A percentile compares a stretch with the other conserved stretches of the same genome.
phyloP scores from a whole-genome alignment of 768 basidiomycete genomes.

The Russula earlei region DNA sequence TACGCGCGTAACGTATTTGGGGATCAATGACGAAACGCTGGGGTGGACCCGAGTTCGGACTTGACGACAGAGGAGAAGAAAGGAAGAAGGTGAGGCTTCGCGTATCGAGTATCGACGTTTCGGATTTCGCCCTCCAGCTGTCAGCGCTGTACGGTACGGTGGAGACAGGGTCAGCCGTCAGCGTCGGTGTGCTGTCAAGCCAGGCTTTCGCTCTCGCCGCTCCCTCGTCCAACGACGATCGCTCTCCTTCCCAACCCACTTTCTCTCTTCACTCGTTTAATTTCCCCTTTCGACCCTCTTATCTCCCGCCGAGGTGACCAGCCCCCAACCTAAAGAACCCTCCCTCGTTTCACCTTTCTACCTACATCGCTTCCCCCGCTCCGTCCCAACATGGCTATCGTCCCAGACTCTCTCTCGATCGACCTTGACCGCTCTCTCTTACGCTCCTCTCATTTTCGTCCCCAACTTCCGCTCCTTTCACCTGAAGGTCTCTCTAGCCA shows the following conservation, averaged over 20 bases:
- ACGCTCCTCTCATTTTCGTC: not conserved
- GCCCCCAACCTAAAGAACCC: conserved; percentile 6
- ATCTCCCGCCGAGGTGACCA: not conserved
- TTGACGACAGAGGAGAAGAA: not conserved
- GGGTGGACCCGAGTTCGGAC: not conserved
- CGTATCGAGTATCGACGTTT: conserved; percentile 4
- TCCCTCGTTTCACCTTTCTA: not conserved
- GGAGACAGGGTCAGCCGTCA: too few relatives aligned
- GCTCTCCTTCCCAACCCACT: not conserved
- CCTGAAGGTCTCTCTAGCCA: not conserved
- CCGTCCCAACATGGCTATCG: not conserved
- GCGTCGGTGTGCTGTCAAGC: too few relatives aligned
- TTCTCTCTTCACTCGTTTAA: not conserved
- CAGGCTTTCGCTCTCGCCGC: too few relatives aligned
- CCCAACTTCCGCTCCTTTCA: not conserved
- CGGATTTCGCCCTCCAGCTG: conserved; percentile 13
- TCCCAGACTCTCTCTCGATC: not conserved
- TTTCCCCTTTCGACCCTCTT: not conserved
- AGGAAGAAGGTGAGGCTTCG: not conserved
- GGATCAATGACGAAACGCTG: conserved; percentile 1
- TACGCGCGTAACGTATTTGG: not conserved
- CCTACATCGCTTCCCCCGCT: not conserved
- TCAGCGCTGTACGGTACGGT: not conserved
- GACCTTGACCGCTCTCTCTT: not conserved
- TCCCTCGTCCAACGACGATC: conserved; percentile 9